These are phyloP conservation scores for Cyphellophora europaea DNA, from an alignment of 2,329 filamentous ascomycete species.

Conservation along the genomic window DNA sequence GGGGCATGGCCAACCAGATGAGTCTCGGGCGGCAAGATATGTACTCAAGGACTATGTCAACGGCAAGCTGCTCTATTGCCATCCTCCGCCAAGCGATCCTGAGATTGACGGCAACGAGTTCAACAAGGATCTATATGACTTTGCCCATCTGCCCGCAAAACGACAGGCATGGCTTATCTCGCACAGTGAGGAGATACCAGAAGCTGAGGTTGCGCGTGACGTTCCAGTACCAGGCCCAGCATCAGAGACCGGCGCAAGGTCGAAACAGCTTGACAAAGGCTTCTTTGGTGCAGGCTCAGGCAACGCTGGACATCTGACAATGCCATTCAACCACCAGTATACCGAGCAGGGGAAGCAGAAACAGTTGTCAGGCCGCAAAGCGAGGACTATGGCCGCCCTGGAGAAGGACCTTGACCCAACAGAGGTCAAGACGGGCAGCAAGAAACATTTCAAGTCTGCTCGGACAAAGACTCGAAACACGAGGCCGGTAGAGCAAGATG, in stretches of 20 bases:
- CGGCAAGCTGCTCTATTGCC: constrained; percentile 85
- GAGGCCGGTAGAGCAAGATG: too few species aligned
- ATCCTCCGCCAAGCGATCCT: constrained; percentile 65
- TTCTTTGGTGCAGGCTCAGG: constrained; percentile 65
- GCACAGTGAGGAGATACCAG: constrained; percentile 31
- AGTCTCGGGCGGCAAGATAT: constrained; percentile 80
- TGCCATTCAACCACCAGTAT: constrained; percentile 87
- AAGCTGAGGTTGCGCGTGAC: constrained; percentile 26
- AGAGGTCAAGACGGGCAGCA: constrained; percentile 59
- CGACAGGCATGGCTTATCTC: constrained; percentile 55
- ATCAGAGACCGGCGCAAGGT: constrained; percentile 52
- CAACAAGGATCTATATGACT: constrained; percentile 82
- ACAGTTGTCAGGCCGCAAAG: constrained; percentile 72
- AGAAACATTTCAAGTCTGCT: constrained; percentile 92
- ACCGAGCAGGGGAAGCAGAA: constrained; percentile 68
- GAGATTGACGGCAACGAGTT: constrained; percentile 63
- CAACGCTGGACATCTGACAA: constrained; percentile 54
- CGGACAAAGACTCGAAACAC: constrained; percentile 53
- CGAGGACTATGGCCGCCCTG: constrained; percentile 65
- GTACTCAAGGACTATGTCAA: constrained; percentile 96
- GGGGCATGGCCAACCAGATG: constrained; percentile 77
- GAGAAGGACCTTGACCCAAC: constrained; percentile 77
- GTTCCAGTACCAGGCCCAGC: constrained; percentile 6
- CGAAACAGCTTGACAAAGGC: constrained; percentile 68
- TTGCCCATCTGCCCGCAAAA: constrained; percentile 71